These are phyloP conservation scores for Scopulariopsis brevicaulis DNA, from an alignment of 2,329 filamentous ascomycete species.

Conservation along the genomic window DNA sequence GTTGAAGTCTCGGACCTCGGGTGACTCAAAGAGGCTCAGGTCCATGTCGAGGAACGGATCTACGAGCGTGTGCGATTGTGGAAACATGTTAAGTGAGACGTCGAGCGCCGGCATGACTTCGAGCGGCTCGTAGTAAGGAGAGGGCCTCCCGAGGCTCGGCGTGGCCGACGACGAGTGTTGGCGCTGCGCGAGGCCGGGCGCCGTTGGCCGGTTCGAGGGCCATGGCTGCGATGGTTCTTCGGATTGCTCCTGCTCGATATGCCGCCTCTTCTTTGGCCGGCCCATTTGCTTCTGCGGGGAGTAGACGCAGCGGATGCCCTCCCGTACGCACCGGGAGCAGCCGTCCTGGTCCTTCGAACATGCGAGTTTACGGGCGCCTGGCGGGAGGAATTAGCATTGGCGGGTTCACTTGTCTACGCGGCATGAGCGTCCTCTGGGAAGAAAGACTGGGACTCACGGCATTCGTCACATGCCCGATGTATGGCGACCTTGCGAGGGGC, in stretches of 20 bases:
- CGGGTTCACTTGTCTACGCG: neutral
- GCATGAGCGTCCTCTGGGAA: neutral
- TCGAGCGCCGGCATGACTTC: neutral
- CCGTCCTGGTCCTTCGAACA: constrained; percentile 51
- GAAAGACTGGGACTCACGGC: constrained; percentile 36
- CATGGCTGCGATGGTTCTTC: neutral
- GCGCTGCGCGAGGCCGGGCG: neutral
- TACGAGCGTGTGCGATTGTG: neutral
- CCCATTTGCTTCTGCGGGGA: constrained; percentile 58
- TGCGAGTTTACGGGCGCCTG: constrained; percentile 52
- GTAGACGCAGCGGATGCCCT: constrained; percentile 47
- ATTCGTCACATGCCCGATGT: constrained; percentile 55
- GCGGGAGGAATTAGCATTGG: neutral
- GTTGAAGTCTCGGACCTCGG: neutral
- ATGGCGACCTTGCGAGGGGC: constrained; percentile 23
- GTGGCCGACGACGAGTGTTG: neutral
- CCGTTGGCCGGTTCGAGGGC: neutral
- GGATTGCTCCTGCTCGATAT: constrained; percentile 2
- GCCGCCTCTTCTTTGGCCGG: constrained; percentile 45
- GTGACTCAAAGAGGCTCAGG: neutral
- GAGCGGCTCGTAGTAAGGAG: neutral
- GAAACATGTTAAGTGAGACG: neutral
- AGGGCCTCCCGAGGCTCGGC: neutral
- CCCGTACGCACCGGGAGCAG: constrained; percentile 46
- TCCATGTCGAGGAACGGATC: constrained; percentile 1